Evolutionary conservation across 768 basidiomycete genomes (phyloP), one percentile per base, ranked within the genome.

Genomic region (Leccinum olivaceopallidum): DNA sequence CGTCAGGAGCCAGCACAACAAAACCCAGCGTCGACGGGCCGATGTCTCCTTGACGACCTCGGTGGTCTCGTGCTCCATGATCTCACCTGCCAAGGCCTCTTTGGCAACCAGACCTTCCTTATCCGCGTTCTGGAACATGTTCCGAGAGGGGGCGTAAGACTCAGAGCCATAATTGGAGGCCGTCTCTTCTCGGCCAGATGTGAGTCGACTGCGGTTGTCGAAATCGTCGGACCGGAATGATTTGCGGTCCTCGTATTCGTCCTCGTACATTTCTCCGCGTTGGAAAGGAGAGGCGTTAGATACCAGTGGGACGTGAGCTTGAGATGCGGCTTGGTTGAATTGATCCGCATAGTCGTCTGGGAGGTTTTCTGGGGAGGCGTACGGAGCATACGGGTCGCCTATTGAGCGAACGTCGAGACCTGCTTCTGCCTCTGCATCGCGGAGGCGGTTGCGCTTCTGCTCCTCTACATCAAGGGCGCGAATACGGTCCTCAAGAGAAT

Each of bases 51-150:
- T 30, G 28, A 30, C 28, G 28, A 30, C 28, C 28, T 30, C 28
- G 28, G 28, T 30, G 28, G 28, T 30, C 28, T 30, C 28, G 28
- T 30, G 28, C 28, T 30, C 28, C 28, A 30, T 30, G 28, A 30
- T 30, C 28, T 30, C 28, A 30, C 28, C 28, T 1, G 94, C 85
- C 2, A 96, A 76, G 5, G 86, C 83, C 66, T 96, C 94, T 78
- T 95, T 94, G 64, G 92, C 90, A 39, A 83, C 75, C 47, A 89
- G 66, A 6, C 82, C 87, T 63, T 87, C 84, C 71, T 86, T 89
- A 63, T 94, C 89, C 2, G 85, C 81, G 61, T 86, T 87, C 64
- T 90, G 88, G 83, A 98, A 97, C 95, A 97, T 98, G 67, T 97
- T 97, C 34, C 93, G 78, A 0, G 92, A 94, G 0, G 95, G 95